Evolutionary conservation across 441 rosid species (phyloP).

Genomic region (Gossypium schwendimanii): DNA sequence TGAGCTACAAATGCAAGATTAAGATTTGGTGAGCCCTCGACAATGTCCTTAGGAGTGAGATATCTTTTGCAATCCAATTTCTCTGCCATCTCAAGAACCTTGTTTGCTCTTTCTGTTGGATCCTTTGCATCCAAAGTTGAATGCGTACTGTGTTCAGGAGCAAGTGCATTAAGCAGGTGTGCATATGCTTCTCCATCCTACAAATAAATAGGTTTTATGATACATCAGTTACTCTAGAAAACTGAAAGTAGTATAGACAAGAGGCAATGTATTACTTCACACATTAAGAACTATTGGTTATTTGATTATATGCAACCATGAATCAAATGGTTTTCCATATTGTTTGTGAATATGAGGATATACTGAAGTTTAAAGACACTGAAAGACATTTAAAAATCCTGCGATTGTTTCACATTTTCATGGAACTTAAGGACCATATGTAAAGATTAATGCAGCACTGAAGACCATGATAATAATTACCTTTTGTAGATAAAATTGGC

Average conservation of each 20-base stretch:
- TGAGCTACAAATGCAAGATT: slow-evolving; percentile 97
- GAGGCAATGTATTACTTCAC: not conserved
- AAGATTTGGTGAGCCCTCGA: slow-evolving; percentile 94
- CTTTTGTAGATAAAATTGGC: not conserved
- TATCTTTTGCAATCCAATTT: slow-evolving; percentile 82
- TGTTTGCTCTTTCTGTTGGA: slow-evolving; percentile 67
- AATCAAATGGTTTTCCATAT: not conserved
- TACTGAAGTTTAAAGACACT: not conserved
- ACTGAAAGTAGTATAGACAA: not conserved
- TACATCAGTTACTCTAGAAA: not conserved
- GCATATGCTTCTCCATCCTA: slow-evolving; percentile 99
- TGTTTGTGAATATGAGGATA: not conserved
- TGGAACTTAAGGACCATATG: not conserved
- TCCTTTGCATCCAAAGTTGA: slow-evolving; percentile 49
- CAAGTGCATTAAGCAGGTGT: slow-evolving; percentile 81
- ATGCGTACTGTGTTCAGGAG: slow-evolving; percentile 72
- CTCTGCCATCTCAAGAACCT: slow-evolving; percentile 88
- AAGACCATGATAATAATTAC: not conserved
- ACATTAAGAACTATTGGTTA: not conserved
- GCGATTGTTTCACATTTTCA: not conserved
- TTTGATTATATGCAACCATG: not conserved
- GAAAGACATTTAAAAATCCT: not conserved
- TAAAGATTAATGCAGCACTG: not conserved
- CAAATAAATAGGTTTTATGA: slow-evolving; percentile 13
- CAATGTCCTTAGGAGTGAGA: slow-evolving; percentile 77